Evolutionary conservation across 108 stramenopile species (phyloP).

Genomic region (Skeletonema grethae): DNA sequence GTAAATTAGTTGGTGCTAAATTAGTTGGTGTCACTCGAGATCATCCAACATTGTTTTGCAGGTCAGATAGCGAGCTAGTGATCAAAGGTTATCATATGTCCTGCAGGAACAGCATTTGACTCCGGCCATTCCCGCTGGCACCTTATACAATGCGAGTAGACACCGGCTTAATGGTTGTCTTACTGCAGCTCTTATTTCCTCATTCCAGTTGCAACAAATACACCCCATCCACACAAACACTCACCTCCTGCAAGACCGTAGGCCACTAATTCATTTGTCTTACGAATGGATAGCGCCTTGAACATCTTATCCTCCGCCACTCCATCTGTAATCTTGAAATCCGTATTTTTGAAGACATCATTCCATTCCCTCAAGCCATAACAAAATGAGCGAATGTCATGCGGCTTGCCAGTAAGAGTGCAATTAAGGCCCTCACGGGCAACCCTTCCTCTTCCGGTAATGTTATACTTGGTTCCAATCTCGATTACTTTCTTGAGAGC

Average conservation of each 20-base stretch:
- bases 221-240: conserved; percentile 3
- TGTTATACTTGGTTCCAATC: conserved; percentile 41
- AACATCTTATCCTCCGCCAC: conserved; percentile 61
- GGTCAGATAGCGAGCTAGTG: conserved; percentile 29
- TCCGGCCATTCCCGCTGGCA: conserved; percentile 56
- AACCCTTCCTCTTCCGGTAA: conserved; percentile 73
- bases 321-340: conserved; percentile 78
- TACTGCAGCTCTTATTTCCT: conserved; percentile 43
- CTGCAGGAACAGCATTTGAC: conserved; percentile 60
- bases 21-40: too few relatives aligned
- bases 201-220: conserved; percentile 35
- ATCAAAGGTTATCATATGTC: conserved; percentile 50
- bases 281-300: conserved; percentile 56
- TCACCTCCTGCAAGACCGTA: conserved; percentile 66
- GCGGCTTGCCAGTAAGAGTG: conserved; percentile 63
- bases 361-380: conserved; percentile 53
- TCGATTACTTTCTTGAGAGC: conserved; percentile 55
- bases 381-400: conserved; percentile 59
- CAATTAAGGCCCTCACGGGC: conserved; percentile 85
- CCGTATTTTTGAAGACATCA: conserved; percentile 63
- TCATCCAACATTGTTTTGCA: not conserved
- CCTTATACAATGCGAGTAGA: conserved; percentile 37
- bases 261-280: conserved; percentile 73
- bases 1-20: too few relatives aligned
- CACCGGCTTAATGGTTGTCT: conserved; percentile 52